Conservation (phyloP, 176 grass and related monocot species). For the Phoenix roebelenii region DNA sequence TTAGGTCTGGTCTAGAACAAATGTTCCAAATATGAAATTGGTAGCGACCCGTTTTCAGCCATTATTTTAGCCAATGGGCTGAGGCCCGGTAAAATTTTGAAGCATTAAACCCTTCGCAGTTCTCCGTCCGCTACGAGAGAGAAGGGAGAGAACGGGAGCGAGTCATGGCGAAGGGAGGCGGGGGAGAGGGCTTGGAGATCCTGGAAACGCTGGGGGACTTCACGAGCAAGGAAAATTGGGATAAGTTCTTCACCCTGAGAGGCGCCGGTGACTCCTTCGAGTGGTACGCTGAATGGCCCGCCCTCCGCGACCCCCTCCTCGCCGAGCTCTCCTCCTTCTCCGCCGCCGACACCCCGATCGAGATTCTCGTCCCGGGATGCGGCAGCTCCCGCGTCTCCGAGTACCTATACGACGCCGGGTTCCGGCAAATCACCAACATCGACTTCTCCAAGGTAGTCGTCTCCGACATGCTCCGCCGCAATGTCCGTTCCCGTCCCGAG, state of each 20-base stretch:
- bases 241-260: constrained; percentile 85
- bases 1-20: too few relatives aligned
- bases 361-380: constrained; percentile 83
- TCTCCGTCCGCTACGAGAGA: too few relatives aligned
- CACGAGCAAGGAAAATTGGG: constrained; percentile 96
- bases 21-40: too few relatives aligned
- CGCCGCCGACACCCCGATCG: constrained; percentile 15
- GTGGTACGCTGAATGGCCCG: constrained; percentile 92
- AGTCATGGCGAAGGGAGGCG: constrained; percentile 30
- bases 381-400: constrained; percentile 80
- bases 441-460: constrained; percentile 88
- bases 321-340: constrained; percentile 28
- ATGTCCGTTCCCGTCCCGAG: constrained; percentile 61
- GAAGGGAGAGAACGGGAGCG: background rate
- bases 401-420: constrained; percentile 70
- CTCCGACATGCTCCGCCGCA: constrained; percentile 74
- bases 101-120: too few relatives aligned
- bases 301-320: constrained; percentile 46
- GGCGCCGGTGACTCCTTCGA: constrained; percentile 81
- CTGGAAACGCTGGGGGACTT: constrained; percentile 72
- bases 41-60: too few relatives aligned
- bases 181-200: constrained; percentile 17
- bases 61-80: too few relatives aligned
- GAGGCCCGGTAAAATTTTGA: too few relatives aligned
- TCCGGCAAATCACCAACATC: constrained; percentile 67